Evolutionary conservation across 176 grass and related monocot species (phyloP).

Genomic region (Secale cereale): DNA sequence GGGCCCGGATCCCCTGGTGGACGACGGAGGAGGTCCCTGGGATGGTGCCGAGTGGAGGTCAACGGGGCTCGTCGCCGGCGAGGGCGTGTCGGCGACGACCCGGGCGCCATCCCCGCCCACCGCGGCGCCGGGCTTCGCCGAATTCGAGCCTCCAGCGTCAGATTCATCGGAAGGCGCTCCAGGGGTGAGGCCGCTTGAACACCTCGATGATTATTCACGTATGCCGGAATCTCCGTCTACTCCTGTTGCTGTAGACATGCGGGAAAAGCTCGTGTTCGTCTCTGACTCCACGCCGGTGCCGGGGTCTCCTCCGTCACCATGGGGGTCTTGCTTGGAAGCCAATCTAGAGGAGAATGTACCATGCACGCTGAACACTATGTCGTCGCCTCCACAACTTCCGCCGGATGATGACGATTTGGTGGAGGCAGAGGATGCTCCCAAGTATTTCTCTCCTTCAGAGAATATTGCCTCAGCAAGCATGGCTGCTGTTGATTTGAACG

Average conservation of each 20-base stretch:
- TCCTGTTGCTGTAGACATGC: slow-evolving; percentile 18
- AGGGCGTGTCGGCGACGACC: background rate
- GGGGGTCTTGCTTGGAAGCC: slow-evolving; percentile 10
- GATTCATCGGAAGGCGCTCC: background rate
- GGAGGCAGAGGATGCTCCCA: background rate
- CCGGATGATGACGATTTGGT: background rate
- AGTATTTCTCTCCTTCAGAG: background rate
- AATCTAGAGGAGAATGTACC: background rate
- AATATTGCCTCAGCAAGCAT: background rate
- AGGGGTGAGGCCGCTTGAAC: slow-evolving; percentile 2
- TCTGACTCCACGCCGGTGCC: background rate
- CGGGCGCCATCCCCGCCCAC: background rate
- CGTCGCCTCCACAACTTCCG: slow-evolving; percentile 7
- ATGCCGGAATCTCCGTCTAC: background rate
- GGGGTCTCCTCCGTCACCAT: background rate
- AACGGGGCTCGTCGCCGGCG: slow-evolving; percentile 31
- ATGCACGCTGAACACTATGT: slow-evolving; percentile 12
- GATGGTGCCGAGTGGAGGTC: slow-evolving; percentile 38
- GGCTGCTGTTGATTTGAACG: background rate
- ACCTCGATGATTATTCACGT: background rate
- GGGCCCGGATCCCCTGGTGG: slow-evolving; percentile 19
- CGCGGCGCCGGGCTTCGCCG: background rate
- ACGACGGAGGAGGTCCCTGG: slow-evolving; percentile 36
- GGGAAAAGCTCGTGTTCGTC: background rate
- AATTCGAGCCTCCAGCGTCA: background rate